Evolutionary conservation across 2,329 filamentous ascomycete genomes (phyloP), one percentile per base, ranked within the genome.

Genomic region (Pyricularia sp.): DNA sequence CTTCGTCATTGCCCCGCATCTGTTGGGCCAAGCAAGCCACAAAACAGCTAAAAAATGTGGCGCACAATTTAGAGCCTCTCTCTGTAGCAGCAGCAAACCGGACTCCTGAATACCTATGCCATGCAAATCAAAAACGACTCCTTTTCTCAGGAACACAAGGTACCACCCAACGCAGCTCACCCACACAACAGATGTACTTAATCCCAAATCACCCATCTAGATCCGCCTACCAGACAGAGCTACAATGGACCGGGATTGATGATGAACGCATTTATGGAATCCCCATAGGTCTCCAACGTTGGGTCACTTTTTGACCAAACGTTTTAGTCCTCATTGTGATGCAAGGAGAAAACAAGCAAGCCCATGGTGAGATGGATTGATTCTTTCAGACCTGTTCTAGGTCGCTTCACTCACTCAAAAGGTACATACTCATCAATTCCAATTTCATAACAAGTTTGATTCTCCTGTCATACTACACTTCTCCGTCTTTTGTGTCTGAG

Each of bases 1-100:
- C 55, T 59, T 59, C 55, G 55, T 59, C 55, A 59, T 59, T 59
- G 55, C 55, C 55, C 55, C 55, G 55, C 55, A 59, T 59, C 26
- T 12, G 55, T 19, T 59, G 19, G 19, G 55, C 26, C 55, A 59
- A 59, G 55, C 55, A 59, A 59, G 55, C 55, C 55, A 59, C 55
- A 59, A 12, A 28, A 35, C 55, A 26, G 55, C 55, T 28, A 19
- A 59, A 26, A 19, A 30, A 30, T 59, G 55, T 59, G 55, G 55
- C 55, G 55, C 55, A 28, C 12, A 59, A 3, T 26, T 16, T 59
- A 8, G 12, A 35, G 33, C 33, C 4, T 35, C 12, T 35, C 30
- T 31, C 30, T 31, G 6, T 26, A 26, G 35, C 40, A n/a, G 40
- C 40, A 49, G 40, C 5, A 49, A n/a, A n/a, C 40, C 4, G 16